phyloP scores from a whole-genome alignment of 2,329 filamentous ascomycete species.

The Aspergillus ochraceoroseus region DNA sequence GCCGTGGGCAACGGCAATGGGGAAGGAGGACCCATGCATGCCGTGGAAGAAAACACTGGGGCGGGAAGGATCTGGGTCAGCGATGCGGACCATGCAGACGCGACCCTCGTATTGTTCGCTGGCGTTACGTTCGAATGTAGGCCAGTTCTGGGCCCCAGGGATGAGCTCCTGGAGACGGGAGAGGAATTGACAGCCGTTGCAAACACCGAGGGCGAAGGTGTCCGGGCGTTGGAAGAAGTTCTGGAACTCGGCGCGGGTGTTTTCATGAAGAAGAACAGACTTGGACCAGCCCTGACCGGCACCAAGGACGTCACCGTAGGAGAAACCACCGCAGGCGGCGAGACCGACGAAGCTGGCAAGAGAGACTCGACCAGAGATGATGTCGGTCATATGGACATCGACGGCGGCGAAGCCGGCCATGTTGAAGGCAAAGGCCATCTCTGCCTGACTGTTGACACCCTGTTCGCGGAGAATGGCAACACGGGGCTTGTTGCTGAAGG shows the following conservation, averaged over 20 bases:
- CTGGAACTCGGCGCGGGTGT: slow-evolving; percentile 71
- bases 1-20: slow-evolving; percentile 84
- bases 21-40: slow-evolving; percentile 75
- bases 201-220: slow-evolving; percentile 89
- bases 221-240: slow-evolving; percentile 81
- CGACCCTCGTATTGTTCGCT: slow-evolving; percentile 88
- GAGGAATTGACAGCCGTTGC: slow-evolving; percentile 96
- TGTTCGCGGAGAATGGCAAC: slow-evolving; percentile 94
- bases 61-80: slow-evolving; percentile 52
- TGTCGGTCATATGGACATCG: slow-evolving; percentile 94
- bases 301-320: slow-evolving; percentile 84
- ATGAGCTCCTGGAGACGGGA: slow-evolving; percentile 77
- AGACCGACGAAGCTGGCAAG: slow-evolving; percentile 80
- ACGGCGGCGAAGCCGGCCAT: slow-evolving; percentile 85
- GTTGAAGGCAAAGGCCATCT: slow-evolving; percentile 96
- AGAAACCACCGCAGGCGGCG: slow-evolving; percentile 95
- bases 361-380: slow-evolving; percentile 71
- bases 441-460: slow-evolving; percentile 91
- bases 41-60: slow-evolving; percentile 84
- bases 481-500: slow-evolving; percentile 61
- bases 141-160: slow-evolving; percentile 76
- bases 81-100: slow-evolving; percentile 76
- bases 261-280: slow-evolving; percentile 76
- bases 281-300: slow-evolving; percentile 97
- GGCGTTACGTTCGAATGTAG: slow-evolving; percentile 76